Evolutionary conservation across 345 rosid genomes (phyloP).

Genomic region (Bruguiera gymnorhiza): DNA sequence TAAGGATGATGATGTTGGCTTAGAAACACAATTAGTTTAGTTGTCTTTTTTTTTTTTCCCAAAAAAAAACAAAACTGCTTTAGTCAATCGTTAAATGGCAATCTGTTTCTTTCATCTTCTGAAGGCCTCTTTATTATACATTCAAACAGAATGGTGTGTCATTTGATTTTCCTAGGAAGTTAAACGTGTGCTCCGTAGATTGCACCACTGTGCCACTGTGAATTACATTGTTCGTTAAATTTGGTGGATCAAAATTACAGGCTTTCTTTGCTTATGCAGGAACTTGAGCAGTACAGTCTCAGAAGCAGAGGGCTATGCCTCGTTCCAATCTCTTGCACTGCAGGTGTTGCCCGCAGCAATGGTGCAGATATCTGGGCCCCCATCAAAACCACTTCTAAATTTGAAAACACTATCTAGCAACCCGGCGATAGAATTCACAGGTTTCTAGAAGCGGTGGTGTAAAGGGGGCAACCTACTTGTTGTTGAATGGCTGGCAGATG

Average conservation of each 20-base stretch:
- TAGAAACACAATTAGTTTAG: not conserved
- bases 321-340: conserved; percentile 68
- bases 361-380: conserved; percentile 99
- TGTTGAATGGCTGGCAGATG: not conserved
- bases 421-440: conserved; percentile 16
- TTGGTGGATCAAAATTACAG: not conserved
- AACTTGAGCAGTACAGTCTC: conserved; percentile 50
- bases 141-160: too few relatives aligned
- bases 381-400: conserved; percentile 64
- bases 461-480: not conserved
- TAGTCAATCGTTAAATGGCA: too few relatives aligned
- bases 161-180: too few relatives aligned
- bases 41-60: not conserved
- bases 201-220: not conserved
- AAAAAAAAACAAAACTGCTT: too few relatives aligned
- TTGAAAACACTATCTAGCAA: conserved; percentile 28
- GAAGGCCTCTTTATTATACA: too few relatives aligned
- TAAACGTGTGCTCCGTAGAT: too few relatives aligned
- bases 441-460: not conserved
- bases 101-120: too few relatives aligned
- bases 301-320: conserved; percentile 81
- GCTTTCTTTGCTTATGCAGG: conserved; percentile 35
- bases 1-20: conserved; percentile 27
- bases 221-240: too few relatives aligned
- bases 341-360: conserved; percentile 74